Conservation (phyloP, 805 yeast genomes). For the Priceomyces fermenticarens region DNA sequence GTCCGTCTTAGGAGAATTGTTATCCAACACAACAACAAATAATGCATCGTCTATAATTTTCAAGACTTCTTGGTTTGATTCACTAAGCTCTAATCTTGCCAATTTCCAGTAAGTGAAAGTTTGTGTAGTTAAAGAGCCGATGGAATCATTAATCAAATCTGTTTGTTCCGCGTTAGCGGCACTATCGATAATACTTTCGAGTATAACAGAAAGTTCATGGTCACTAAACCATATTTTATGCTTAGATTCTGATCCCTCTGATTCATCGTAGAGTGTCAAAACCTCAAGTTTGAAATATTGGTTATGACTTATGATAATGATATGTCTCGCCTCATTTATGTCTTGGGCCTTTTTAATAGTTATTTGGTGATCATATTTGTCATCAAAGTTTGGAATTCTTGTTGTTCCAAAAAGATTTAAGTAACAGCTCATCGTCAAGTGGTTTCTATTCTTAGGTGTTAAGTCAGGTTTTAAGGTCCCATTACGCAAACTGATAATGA, state of each 20-base stretch:
- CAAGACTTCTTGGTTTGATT: conserved; percentile 34
- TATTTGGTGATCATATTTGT: conserved; percentile 29
- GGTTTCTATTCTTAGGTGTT: conserved; percentile 47
- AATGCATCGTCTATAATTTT: conserved; percentile 46
- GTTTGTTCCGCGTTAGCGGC: conserved; percentile 31
- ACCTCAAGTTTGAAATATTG: conserved; percentile 52
- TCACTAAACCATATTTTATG: conserved; percentile 52
- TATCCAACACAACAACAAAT: conserved; percentile 51
- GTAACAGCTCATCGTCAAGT: conserved; percentile 68
- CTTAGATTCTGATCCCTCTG: conserved; percentile 15
- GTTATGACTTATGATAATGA: conserved; percentile 48
- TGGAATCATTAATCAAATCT: conserved; percentile 41
- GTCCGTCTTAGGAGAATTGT: conserved; percentile 43
- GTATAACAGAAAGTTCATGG: conserved; percentile 44
- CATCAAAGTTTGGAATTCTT: conserved; percentile 37
- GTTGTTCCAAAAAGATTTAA: conserved; percentile 67
- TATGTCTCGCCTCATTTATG: conserved; percentile 42
- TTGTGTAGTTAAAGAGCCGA: conserved; percentile 57
- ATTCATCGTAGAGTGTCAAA: conserved; percentile 26
- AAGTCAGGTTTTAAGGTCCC: conserved; percentile 55
- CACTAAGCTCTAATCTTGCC: conserved; percentile 41
- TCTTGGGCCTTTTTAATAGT: conserved; percentile 31
- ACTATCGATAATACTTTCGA: conserved; percentile 42
- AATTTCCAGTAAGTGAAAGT: conserved; percentile 46
- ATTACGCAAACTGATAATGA: conserved; percentile 55